Evolutionary conservation across 129 eudicot genomes (phyloP), one percentile per base, ranked within the genome.

Genomic region (Lactuca sativa): DNA sequence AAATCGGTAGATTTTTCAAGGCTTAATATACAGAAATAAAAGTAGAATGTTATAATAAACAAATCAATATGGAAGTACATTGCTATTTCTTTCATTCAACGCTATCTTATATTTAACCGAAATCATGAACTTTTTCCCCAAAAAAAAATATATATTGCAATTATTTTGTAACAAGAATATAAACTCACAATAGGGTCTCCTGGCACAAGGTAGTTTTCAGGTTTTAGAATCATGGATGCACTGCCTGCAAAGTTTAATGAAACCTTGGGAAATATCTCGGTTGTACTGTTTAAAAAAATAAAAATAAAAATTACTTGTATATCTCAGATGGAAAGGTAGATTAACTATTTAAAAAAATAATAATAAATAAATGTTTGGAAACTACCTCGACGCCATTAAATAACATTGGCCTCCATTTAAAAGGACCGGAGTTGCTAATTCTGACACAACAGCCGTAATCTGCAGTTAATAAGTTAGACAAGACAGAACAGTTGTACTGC

Each of bases 211-310:
- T 91, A 91, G 79, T 85, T 83, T 15, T 69, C 76, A 54, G 97
- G 90, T 82, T 82, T 88, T 62, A 91, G 69, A 62, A 73, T 34
- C 92, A 91, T 74, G 53, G 90, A 83, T 48, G 97, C 97, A 62
- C 81, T 82, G 31, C 92, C 97, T 18, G 89, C 97, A 75, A 91
- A 91, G 86, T 91, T 88, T 12, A 91, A 79, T 37, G 90, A 60
- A 77, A 85, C 85, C 32, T 75, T 66, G 4, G 97, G 97, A 78
- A 91, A 91, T 33, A 81, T 74, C 56, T 79, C 82, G 36, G 21
- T 74, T 74, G 84, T 38, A 61, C 95, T 91, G 89, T 73, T 64
- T 10, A 76, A 51, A 59, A 37, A 61, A 53, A 59, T 7, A 71
- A 4, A 62, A 54, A 54, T 2, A 66, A 60, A 64, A 14, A 21